Evolutionary conservation across 2,329 filamentous ascomycete species (phyloP), one percentile per base, ranked within the genome.

Genomic region (Colletotrichum lini): DNA sequence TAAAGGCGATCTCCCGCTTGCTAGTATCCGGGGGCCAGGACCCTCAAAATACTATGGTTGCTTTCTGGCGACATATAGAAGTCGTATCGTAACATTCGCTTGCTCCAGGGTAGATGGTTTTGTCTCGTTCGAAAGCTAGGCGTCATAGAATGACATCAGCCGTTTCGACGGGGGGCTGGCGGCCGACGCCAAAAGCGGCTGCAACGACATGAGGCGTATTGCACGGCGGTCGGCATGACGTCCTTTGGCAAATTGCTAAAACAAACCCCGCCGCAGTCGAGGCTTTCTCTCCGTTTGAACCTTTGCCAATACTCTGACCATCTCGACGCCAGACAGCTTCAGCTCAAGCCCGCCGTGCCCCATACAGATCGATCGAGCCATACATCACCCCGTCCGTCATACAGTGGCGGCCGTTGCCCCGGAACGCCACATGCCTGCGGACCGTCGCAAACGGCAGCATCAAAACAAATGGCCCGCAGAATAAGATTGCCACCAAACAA

Each of bases 401-500:
- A 49, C 58, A 45, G 65, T 71, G 65, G 68, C 65, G 45, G 68
- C 58, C 59, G 65, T 68, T 71, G 68, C 68, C 59, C 52, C 53
- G 65, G 68, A 42, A 63, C 53, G 65, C 65, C 58, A 58, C 68
- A 71, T 71, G 53, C 65, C 68, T 63, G 59, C 35, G 40, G 52
- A 40, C 52, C 40, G 44, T 57, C 47, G 64, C 57, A 70, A 57
- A 61, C 57, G 26, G 57, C 63, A 62, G n/a, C 44, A 61, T 45
- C 67, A 70, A 56, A 70, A 70, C 63, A 70, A 16, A 50, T 35
- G 65, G 68, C 52, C 65, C 58, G 58, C 45, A 68, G 52, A 56
- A 35, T 68, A 63, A 68, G 65, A 68, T 68, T 71, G 58, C 38
- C 58, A 9, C 58, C 68, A 71, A 71, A 71, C 68, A 71, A 68